phyloP scores from a whole-genome alignment of 306 rosid species.

The Malus domestica region DNA sequence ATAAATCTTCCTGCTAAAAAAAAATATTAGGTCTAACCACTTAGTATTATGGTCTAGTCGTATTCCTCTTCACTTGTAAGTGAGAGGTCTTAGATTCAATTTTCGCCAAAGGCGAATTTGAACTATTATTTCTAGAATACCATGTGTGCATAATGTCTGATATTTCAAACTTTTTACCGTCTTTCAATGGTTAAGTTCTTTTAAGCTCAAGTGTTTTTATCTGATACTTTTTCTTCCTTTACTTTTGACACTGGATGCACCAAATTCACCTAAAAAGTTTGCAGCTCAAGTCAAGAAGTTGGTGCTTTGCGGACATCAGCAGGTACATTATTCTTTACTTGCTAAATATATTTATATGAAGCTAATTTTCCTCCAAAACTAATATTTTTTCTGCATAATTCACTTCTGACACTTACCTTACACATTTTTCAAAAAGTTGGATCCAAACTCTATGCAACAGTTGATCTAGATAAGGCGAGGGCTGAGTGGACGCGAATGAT shows the following conservation, averaged over 20 bases:
- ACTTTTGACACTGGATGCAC: neutral
- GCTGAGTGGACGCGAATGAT: slow-evolving; percentile 48
- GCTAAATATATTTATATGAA: neutral
- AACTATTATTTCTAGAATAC: neutral
- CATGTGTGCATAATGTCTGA: neutral
- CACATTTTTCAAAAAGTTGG: slow-evolving; percentile 47
- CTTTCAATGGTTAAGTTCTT: neutral
- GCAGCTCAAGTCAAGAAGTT: slow-evolving; percentile 53
- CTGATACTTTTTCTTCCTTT: neutral
- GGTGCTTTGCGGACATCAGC: slow-evolving; percentile 41
- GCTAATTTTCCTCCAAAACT: neutral
- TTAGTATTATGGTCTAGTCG: too few relatives aligned
- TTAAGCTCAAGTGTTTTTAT: neutral
- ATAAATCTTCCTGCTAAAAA: too few relatives aligned
- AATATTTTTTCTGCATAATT: neutral
- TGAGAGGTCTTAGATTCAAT: too few relatives aligned
- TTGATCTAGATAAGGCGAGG: slow-evolving; percentile 71
- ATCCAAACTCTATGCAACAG: slow-evolving; percentile 62
- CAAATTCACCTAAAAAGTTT: slow-evolving; percentile 35
- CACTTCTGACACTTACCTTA: neutral
- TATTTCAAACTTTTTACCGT: neutral
- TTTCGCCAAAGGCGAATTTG: too few relatives aligned
- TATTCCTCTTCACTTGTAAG: too few relatives aligned
- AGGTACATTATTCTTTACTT: slow-evolving; percentile 33
- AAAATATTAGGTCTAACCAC: neutral